Conservation (phyloP, 768 basidiomycete species). For the Neoboletus subvelutipes region DNA sequence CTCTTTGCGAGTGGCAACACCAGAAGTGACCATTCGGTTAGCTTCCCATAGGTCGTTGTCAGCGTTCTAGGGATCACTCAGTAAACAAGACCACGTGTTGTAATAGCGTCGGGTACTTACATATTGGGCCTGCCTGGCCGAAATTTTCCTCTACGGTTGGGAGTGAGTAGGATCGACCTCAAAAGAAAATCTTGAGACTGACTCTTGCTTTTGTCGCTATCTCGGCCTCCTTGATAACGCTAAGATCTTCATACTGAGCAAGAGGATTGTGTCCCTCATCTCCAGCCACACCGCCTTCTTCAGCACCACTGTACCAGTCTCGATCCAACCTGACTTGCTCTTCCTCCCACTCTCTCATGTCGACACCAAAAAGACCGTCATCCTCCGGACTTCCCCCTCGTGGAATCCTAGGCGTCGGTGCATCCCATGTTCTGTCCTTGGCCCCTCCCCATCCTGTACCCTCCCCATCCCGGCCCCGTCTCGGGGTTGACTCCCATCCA, state of each 20-base stretch:
- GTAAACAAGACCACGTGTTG: constrained; percentile 11
- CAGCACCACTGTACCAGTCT: constrained; percentile 95
- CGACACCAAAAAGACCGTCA: constrained; percentile 60
- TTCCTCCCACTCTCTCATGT: constrained; percentile 94
- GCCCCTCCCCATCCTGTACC: constrained; percentile 63
- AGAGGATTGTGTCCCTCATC: constrained; percentile 94
- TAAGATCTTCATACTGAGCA: constrained; percentile 88
- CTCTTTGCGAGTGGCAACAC: constrained; percentile 82
- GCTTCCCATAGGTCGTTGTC: constrained; percentile 99
- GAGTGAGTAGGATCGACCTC: constrained; percentile 16
- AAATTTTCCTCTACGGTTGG: constrained; percentile 69
- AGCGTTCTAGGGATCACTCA: constrained; percentile 63
- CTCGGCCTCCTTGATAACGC: constrained; percentile 64
- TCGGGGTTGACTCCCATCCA: constrained; percentile 93
- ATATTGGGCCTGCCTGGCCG: constrained; percentile 95
- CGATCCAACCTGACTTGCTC: constrained; percentile 90
- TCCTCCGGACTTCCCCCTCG: constrained; percentile 72
- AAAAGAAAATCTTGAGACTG: constrained; percentile 23
- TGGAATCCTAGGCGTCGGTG: constrained; percentile 72
- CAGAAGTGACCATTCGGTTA: constrained; percentile 95
- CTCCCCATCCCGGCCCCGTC: constrained; percentile 52
- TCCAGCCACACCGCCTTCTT: constrained; percentile 80
- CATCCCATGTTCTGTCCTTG: constrained; percentile 67
- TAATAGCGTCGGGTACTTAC: constrained; percentile 43
- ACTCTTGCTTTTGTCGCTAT: constrained; percentile 75